phyloP scores from a whole-genome alignment of 2,329 filamentous ascomycete genomes.

The Cadophora malorum region DNA sequence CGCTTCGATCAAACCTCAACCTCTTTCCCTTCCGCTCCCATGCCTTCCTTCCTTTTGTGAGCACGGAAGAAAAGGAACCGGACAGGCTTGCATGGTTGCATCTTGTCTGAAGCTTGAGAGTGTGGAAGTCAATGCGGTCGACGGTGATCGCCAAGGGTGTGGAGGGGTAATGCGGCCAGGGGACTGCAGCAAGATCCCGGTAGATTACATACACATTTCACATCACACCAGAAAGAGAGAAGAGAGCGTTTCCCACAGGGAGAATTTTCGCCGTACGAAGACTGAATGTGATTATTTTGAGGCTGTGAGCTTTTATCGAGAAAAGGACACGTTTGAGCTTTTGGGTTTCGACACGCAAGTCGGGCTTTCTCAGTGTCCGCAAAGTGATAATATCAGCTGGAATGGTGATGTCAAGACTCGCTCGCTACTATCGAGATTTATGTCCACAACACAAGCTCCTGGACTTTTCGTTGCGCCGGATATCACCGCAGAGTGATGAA shows the following conservation, averaged over 20 bases:
- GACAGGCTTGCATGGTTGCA: background rate
- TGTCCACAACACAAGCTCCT: background rate
- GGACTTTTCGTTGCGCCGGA: background rate
- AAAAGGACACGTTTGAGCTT: background rate
- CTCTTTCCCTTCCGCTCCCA: no score
- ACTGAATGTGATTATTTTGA: no score
- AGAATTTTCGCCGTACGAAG: background rate
- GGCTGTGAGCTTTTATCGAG: no score
- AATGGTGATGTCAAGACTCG: slow-evolving; percentile 19
- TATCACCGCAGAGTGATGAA: background rate
- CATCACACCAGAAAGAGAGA: background rate
- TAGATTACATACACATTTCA: slow-evolving; percentile 37
- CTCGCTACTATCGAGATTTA: background rate
- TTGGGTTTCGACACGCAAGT: background rate
- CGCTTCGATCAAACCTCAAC: background rate
- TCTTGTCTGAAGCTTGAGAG: slow-evolving; percentile 21
- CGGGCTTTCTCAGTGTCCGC: slow-evolving; percentile 9
- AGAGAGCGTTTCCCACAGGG: background rate
- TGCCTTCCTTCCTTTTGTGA: background rate
- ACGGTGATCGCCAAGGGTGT: slow-evolving; percentile 19
- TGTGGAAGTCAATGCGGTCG: slow-evolving; percentile 25
- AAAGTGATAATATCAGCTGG: background rate
- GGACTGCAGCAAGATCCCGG: slow-evolving; percentile 31
- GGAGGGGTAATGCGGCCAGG: background rate
- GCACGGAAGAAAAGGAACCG: slow-evolving; percentile 15